These are phyloP conservation scores for Colletotrichum kahawae DNA, from an alignment of 2,329 filamentous ascomycete genomes.

Conservation along the genomic window DNA sequence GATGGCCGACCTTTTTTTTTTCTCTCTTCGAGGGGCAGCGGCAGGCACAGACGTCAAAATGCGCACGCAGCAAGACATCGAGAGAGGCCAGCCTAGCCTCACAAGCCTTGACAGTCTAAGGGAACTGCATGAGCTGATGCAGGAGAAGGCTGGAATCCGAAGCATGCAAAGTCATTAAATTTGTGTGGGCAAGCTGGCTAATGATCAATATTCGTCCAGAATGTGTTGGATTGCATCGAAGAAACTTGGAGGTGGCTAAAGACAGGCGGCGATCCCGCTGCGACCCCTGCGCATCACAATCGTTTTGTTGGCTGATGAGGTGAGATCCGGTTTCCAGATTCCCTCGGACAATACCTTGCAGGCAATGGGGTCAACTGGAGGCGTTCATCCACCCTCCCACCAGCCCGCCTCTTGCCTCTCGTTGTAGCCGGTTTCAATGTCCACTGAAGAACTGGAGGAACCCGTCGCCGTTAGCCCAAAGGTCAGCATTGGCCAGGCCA, in stretches of 20 bases:
- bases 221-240: neutral
- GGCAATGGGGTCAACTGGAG: neutral
- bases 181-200: neutral
- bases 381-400: neutral
- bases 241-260: neutral
- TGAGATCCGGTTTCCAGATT: neutral
- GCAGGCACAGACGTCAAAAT: neutral
- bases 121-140: neutral
- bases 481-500: neutral
- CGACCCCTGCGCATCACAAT: slow-evolving; percentile 12
- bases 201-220: neutral
- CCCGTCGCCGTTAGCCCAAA: neutral
- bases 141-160: neutral
- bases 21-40: neutral
- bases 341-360: neutral
- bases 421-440: neutral
- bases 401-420: neutral
- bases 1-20: neutral
- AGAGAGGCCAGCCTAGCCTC: neutral
- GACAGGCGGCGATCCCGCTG: neutral
- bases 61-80: neutral
- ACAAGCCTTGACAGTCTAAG: neutral
- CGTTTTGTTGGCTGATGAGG: slow-evolving; percentile 5
- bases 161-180: neutral
- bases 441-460: slow-evolving; percentile 5